phyloP scores from a whole-genome alignment of 1,284 basidiomycete genomes.

The Waitea zeae region DNA sequence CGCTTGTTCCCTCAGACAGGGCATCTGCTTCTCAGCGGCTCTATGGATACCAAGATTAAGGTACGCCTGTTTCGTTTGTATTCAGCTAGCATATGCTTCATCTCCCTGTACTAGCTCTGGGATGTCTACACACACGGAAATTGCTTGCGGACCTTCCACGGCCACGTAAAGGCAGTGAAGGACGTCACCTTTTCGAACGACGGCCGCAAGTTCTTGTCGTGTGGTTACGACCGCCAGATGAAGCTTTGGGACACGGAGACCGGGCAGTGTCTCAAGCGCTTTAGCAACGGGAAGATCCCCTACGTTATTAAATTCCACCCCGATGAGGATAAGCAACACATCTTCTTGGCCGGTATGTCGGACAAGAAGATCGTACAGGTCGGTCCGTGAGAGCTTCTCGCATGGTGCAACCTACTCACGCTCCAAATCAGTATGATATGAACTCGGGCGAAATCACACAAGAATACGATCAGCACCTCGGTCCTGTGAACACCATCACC shows the following conservation, averaged over 20 bases:
- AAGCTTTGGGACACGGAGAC: constrained; percentile 99
- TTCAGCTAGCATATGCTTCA: constrained; percentile 5
- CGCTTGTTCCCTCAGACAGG: constrained; percentile 86
- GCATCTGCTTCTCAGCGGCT: constrained; percentile 84
- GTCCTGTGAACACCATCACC: constrained; percentile 96
- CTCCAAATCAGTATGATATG: constrained; percentile 67
- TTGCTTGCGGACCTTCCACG: constrained; percentile 93
- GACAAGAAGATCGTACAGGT: constrained; percentile 99
- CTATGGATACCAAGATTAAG: constrained; percentile 99
- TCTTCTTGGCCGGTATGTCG: constrained; percentile 96
- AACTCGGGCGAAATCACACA: constrained; percentile 88
- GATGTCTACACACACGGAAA: constrained; percentile 96
- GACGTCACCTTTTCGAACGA: constrained; percentile 92
- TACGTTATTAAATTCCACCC: constrained; percentile 94
- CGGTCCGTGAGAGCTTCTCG: neutral
- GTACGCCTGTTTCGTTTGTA: constrained; percentile 21
- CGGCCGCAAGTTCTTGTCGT: constrained; percentile 80
- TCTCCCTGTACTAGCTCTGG: constrained; percentile 59
- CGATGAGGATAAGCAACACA: constrained; percentile 88
- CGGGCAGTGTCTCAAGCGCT: constrained; percentile 88
- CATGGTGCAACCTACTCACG: neutral
- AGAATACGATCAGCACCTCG: constrained; percentile 97
- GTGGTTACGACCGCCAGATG: constrained; percentile 91
- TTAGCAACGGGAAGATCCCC: constrained; percentile 92
- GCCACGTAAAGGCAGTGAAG: constrained; percentile 92